Evolutionary conservation across 352 stramenopile species (phyloP).

Genomic region (Globisporangium emineosum): DNA sequence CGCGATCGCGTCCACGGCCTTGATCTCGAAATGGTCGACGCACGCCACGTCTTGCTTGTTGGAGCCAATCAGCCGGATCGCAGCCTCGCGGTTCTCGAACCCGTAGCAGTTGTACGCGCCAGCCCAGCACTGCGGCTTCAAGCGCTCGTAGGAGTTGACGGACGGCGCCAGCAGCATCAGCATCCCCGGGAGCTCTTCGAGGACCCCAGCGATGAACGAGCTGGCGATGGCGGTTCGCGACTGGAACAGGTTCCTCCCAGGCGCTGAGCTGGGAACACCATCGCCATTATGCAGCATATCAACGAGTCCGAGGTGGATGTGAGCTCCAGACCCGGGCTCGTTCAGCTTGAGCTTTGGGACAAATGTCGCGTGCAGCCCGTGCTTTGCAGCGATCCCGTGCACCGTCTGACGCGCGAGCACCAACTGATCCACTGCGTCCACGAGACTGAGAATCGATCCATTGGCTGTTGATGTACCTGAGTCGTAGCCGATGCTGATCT

Average conservation of each 20-base stretch:
- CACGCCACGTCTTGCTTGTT: not conserved
- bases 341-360: conserved; percentile 21
- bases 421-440: conserved; percentile 24
- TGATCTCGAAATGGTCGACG: conserved; percentile 30
- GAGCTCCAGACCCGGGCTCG: conserved; percentile 19
- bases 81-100: conserved; percentile 32
- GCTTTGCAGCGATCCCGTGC: conserved; percentile 20
- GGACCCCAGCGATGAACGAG: conserved; percentile 21
- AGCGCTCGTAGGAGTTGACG: conserved; percentile 26
- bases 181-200: conserved; percentile 23
- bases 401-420: conserved; percentile 25
- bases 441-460: conserved; percentile 8
- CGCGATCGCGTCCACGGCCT: conserved; percentile 27
- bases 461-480: not conserved
- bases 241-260: conserved; percentile 14
- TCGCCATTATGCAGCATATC: not conserved
- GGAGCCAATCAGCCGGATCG: conserved; percentile 21
- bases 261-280: not conserved
- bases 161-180: conserved; percentile 26
- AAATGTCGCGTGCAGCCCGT: conserved; percentile 22
- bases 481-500: conserved; percentile 29
- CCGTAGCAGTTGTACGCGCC: conserved; percentile 31
- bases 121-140: conserved; percentile 31
- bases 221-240: not conserved
- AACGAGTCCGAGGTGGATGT: conserved; percentile 23